Evolutionary conservation across 2,329 filamentous ascomycete species (phyloP).

Genomic region (Sporothrix phasma): DNA sequence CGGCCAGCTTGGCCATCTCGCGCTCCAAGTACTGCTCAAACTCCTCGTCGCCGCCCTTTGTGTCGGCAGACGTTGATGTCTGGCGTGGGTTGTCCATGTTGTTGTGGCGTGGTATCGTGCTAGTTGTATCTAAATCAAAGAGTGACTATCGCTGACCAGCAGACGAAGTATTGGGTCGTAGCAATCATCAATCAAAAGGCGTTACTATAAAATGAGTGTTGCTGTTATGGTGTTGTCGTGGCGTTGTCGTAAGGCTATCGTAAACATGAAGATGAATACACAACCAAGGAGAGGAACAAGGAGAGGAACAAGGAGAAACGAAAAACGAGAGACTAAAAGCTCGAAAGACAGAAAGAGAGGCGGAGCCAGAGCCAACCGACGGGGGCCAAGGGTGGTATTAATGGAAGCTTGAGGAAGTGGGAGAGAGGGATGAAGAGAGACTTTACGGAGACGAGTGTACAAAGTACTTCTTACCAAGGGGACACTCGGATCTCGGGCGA

Average conservation of each 20-base stretch:
- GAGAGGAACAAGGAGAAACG: neutral
- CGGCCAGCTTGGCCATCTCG: neutral
- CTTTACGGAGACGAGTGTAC: too few relatives aligned
- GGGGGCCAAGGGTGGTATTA: neutral
- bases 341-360: neutral
- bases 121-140: neutral
- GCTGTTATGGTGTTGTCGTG: too few relatives aligned
- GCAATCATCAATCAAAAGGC: neutral
- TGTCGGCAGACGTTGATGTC: neutral
- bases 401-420: neutral
- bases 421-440: neutral
- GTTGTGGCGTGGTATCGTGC: neutral
- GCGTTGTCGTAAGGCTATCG: neutral
- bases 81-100: neutral
- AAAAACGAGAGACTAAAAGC: neutral
- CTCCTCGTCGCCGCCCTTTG: conserved; percentile 2
- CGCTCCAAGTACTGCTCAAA: conserved; percentile 8
- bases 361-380: neutral
- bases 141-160: neutral
- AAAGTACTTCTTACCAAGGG: neutral
- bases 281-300: neutral
- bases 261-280: neutral
- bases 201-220: neutral
- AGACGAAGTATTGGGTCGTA: neutral
- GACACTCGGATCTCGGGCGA: neutral